Base-by-base conservation (phyloP, 805 yeast species). In the Debaryomyces hansenii region DNA sequence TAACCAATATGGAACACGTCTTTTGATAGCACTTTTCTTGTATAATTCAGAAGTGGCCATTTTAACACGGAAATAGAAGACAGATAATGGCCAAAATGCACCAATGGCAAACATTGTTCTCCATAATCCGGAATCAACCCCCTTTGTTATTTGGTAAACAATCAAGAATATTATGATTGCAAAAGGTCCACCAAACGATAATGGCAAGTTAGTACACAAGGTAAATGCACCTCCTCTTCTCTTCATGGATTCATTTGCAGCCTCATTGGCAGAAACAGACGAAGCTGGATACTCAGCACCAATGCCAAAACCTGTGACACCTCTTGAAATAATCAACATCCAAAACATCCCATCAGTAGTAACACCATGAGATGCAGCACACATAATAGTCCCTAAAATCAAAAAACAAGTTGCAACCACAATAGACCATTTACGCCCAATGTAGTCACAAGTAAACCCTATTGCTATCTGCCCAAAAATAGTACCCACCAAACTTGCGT, bases 221-320 rank as follows among this genome's bases (percentile, higher is more conserved):
- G 79, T 75, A 56, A 85, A 83, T 16, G 77, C 72, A 33, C 84
- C 81, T 42, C 94, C 91, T 61, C 94, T 73, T 57, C 75, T 72
- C 55, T 72, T 79, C 41, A 75, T 74, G 6, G 82, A 74, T 56
- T 85, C 90, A 60, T 85, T 84, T 9, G 89, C 87, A 21, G 90
- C 85, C 58, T 85, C 90, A 38, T 82, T 79, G 2, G 89, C 86
- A 15, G 85, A 72, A 2, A 84, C 80, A 0, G 88, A 80, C 16
- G 84, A 80, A 1, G 87, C 83, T 9, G 87, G 85, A 58, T 85
- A 85, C 59, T 85, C 90, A 31, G 89, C 89, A 51, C 90, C 90
- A 46, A 85, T 79, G 51, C 94, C 94, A 52, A 85, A 80, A 38
- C 94, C 95, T 40, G 85, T 80, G 8, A 84, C 74, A 55, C 92